Evolutionary conservation across 2,329 filamentous ascomycete species (phyloP).

Genomic region (Colletotrichum lentis): DNA sequence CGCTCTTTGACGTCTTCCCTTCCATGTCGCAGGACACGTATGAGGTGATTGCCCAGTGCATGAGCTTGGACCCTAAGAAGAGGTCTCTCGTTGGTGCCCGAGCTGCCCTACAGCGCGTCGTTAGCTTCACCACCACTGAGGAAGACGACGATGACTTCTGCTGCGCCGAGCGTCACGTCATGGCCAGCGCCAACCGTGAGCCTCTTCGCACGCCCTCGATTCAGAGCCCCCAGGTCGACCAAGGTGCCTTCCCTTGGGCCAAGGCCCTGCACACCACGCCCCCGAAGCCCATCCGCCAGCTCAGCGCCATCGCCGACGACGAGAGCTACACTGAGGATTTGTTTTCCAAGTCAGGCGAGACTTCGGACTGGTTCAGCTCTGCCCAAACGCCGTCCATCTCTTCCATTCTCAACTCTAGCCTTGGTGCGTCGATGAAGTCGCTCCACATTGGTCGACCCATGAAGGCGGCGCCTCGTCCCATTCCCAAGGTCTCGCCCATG

Average conservation of each 20-base stretch:
- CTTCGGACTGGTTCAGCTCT: constrained; percentile 79
- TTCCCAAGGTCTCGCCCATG: constrained; percentile 64
- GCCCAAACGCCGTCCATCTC: constrained; percentile 81
- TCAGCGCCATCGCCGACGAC: constrained; percentile 85
- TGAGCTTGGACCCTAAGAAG: constrained; percentile 90
- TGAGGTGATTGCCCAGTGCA: constrained; percentile 87
- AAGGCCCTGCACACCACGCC: constrained; percentile 84
- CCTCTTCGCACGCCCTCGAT: constrained; percentile 95
- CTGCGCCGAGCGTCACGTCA: constrained; percentile 76
- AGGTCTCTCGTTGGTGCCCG: constrained; percentile 82
- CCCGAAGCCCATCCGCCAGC: constrained; percentile 75
- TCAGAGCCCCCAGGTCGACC: constrained; percentile 82
- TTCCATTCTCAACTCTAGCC: constrained; percentile 82
- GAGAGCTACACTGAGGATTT: constrained; percentile 84
- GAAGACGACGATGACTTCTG: constrained; percentile 95
- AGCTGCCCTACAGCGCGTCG: constrained; percentile 77
- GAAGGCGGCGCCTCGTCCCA: constrained; percentile 53
- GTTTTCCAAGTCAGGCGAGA: constrained; percentile 79
- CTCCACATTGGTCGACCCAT: constrained; percentile 63
- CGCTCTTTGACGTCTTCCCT: constrained; percentile 96
- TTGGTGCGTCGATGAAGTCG: constrained; percentile 83
- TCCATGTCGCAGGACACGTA: constrained; percentile 99
- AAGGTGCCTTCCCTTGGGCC: constrained; percentile 91
- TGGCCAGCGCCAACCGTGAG: constrained; percentile 89
- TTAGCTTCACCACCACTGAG: constrained; percentile 93